Conservation (phyloP, 768 basidiomycete species). For the Pleurotus pulmonarius region DNA sequence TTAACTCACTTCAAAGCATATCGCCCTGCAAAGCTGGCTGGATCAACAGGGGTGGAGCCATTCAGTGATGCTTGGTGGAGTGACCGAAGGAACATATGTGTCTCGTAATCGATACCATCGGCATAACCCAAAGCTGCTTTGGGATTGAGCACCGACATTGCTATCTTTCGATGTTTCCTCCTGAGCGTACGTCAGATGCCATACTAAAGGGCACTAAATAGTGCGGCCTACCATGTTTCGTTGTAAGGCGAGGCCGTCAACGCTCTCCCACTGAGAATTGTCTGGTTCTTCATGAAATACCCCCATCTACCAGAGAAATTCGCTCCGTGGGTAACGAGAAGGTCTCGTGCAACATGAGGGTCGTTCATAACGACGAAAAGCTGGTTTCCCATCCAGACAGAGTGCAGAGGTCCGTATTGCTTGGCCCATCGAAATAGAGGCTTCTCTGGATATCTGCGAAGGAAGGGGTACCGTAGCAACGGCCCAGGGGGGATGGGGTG, state of each 20-base stretch:
- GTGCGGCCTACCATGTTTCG: conserved; percentile 22
- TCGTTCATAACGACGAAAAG: conserved; percentile 33
- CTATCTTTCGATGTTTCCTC: conserved; percentile 18
- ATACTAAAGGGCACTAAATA: neutral
- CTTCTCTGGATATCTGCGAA: conserved; percentile 30
- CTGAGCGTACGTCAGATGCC: neutral
- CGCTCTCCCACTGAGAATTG: conserved; percentile 27
- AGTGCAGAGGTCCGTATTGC: conserved; percentile 28
- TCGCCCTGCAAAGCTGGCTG: conserved; percentile 12
- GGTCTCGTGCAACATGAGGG: conserved; percentile 27
- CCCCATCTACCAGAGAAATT: conserved; percentile 29
- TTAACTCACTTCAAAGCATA: conserved; percentile 16
- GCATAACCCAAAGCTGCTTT: conserved; percentile 13
- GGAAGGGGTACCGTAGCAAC: conserved; percentile 23
- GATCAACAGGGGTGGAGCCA: conserved; percentile 15
- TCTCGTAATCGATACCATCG: conserved; percentile 16
- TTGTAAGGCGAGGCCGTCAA: conserved; percentile 29
- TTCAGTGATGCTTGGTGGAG: conserved; percentile 10
- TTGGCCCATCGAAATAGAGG: conserved; percentile 29
- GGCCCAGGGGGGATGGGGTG: conserved; percentile 24
- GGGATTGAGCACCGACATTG: conserved; percentile 11
- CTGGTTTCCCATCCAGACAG: conserved; percentile 34
- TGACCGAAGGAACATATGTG: conserved; percentile 14
- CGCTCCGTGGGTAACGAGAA: conserved; percentile 30
- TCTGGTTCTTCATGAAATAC: conserved; percentile 32